Evolutionary conservation across 805 yeast genomes (phyloP).

Genomic region (Millerozyma acaciae): DNA sequence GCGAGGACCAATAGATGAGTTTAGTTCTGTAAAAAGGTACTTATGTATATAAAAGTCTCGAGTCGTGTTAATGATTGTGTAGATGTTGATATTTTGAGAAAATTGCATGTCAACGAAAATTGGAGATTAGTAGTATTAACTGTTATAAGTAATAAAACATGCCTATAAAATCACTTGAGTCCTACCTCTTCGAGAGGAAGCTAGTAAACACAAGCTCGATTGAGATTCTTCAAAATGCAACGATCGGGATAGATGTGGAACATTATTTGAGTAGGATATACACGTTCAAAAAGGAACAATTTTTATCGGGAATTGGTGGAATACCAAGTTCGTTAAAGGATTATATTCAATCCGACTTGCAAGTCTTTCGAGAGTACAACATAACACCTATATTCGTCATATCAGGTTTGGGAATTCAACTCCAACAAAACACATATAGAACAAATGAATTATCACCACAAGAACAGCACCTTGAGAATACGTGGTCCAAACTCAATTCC

Average conservation of each 20-base stretch:
- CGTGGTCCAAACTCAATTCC: constrained; percentile 35
- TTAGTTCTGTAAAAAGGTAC: constrained; percentile 1
- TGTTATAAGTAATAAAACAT: too few relatives aligned
- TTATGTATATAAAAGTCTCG: background rate
- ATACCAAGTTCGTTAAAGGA: constrained; percentile 60
- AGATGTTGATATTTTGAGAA: too few relatives aligned
- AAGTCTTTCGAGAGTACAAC: constrained; percentile 52
- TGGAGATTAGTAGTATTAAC: too few relatives aligned
- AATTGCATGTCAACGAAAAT: too few relatives aligned
- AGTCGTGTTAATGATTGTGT: constrained; percentile 2
- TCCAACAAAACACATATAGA: constrained; percentile 26
- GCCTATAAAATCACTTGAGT: constrained; percentile 58
- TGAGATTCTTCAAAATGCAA: constrained; percentile 59
- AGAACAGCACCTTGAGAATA: constrained; percentile 36
- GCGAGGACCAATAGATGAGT: constrained; percentile 29
- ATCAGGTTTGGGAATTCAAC: constrained; percentile 55
- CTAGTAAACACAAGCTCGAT: constrained; percentile 59
- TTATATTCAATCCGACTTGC: constrained; percentile 59
- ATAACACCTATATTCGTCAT: constrained; percentile 81
- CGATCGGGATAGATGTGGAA: constrained; percentile 79
- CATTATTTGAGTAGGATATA: constrained; percentile 68
- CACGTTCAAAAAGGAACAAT: constrained; percentile 62
- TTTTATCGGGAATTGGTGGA: constrained; percentile 76
- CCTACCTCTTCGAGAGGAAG: constrained; percentile 64
- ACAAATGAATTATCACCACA: constrained; percentile 34